Evolutionary conservation across 2,329 filamentous ascomycete species (phyloP).

Genomic region (Nemania diffusa): DNA sequence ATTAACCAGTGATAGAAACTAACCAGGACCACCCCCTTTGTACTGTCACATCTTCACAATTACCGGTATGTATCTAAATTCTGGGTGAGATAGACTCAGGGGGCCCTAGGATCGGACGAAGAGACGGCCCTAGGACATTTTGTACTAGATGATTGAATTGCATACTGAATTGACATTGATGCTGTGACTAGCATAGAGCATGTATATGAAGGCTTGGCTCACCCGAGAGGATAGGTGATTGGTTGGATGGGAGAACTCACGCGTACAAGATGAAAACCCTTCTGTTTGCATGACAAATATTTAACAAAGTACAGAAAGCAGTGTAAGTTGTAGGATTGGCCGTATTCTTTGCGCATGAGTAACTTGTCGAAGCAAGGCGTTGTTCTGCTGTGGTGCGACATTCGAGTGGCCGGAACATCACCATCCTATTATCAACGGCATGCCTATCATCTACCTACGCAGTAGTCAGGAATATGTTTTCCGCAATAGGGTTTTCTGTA

Average conservation of each 20-base stretch:
- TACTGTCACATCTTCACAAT: background rate
- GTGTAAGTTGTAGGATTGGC: slow-evolving; percentile 38
- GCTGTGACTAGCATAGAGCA: background rate
- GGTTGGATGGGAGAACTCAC: background rate
- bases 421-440: slow-evolving; percentile 8
- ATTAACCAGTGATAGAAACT: background rate
- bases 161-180: background rate
- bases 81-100: slow-evolving; percentile 1
- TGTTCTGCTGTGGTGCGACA: slow-evolving; percentile 14
- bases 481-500: slow-evolving; percentile 1
- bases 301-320: background rate
- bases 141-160: background rate
- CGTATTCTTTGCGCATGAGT: slow-evolving; percentile 32
- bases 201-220: background rate
- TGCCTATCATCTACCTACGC: background rate
- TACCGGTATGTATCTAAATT: background rate
- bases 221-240: slow-evolving; percentile 1
- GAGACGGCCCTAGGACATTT: background rate
- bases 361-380: slow-evolving; percentile 11
- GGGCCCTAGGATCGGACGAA: background rate
- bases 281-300: slow-evolving; percentile 9
- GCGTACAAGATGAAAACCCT: slow-evolving; percentile 7
- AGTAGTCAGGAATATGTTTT: background rate
- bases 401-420: slow-evolving; percentile 11
- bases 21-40: background rate